These are phyloP conservation scores for Suhomyces sp. DNA, from an alignment of 805 yeast genomes.

Conservation along the genomic window DNA sequence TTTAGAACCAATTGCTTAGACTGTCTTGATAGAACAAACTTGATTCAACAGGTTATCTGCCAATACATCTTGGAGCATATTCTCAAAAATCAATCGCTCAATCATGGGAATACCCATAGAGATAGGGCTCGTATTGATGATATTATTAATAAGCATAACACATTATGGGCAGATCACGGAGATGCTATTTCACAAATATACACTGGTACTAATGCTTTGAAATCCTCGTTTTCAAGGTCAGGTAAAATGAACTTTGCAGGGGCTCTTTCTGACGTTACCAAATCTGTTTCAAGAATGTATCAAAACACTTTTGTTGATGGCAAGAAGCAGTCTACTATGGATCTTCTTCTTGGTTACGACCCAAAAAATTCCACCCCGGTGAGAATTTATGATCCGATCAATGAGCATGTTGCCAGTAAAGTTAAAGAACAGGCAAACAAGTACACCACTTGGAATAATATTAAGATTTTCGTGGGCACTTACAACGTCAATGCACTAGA, in stretches of 20 bases:
- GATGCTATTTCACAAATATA: slow-evolving; percentile 65
- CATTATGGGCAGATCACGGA: slow-evolving; percentile 67
- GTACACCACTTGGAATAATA: slow-evolving; percentile 60
- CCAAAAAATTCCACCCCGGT: slow-evolving; percentile 68
- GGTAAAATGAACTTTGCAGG: slow-evolving; percentile 98
- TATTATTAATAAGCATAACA: slow-evolving; percentile 36
- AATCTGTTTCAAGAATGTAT: slow-evolving; percentile 91
- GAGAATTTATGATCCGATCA: slow-evolving; percentile 79
- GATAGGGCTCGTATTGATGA: slow-evolving; percentile 41
- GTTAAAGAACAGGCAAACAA: slow-evolving; percentile 47
- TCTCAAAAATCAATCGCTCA: slow-evolving; percentile 23
- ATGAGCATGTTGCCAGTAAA: slow-evolving; percentile 75
- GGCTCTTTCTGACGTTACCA: slow-evolving; percentile 94
- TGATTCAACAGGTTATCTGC: slow-evolving; percentile 82
- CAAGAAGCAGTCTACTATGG: slow-evolving; percentile 86
- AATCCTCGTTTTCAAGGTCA: slow-evolving; percentile 88
- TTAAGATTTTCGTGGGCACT: slow-evolving; percentile 76
- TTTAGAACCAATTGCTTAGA: slow-evolving; percentile 93
- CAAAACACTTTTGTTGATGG: slow-evolving; percentile 95
- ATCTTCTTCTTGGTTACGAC: slow-evolving; percentile 77
- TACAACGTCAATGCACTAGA: slow-evolving; percentile 80
- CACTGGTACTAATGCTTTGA: slow-evolving; percentile 75
- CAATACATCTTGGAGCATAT: slow-evolving; percentile 58
- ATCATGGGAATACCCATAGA: slow-evolving; percentile 20
- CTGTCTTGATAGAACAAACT: slow-evolving; percentile 90